These are phyloP conservation scores for Monilinia laxa DNA, from an alignment of 2,329 filamentous ascomycete species.

Conservation along the genomic window DNA sequence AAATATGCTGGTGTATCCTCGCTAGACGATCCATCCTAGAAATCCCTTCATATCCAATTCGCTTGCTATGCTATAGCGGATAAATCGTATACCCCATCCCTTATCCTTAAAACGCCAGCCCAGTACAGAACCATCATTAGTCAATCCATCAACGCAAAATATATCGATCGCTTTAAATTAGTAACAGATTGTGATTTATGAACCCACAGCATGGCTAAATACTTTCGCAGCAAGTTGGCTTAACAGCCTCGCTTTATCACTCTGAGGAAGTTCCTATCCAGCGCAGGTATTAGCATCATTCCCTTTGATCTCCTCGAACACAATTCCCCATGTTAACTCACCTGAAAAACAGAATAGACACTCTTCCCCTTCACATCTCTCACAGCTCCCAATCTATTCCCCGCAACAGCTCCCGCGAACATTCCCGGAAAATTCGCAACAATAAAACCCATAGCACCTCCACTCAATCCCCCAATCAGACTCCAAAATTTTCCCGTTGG, in stretches of 20 bases:
- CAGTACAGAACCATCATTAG: not conserved
- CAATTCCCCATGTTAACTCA: not conserved
- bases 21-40: not conserved
- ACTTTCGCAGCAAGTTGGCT: constrained; percentile 67
- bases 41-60: not conserved
- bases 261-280: constrained; percentile 67
- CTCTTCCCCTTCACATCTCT: constrained; percentile 91
- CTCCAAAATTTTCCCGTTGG: constrained; percentile 80
- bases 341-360: constrained; percentile 74
- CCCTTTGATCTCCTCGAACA: too few relatives aligned
- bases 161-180: constrained; percentile 1
- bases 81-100: not conserved
- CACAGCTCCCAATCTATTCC: constrained; percentile 86
- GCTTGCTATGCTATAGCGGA: not conserved
- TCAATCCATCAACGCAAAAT: not conserved
- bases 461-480: constrained; percentile 79
- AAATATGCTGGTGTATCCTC: not conserved
- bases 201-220: constrained; percentile 71
- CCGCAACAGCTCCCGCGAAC: constrained; percentile 85
- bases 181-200: not conserved
- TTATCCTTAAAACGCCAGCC: constrained; percentile 3
- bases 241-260: constrained; percentile 76
- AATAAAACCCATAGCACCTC: constrained; percentile 91
- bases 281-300: not conserved
- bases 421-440: constrained; percentile 88